Evolutionary conservation across 176 grass and related monocot genomes (phyloP), one percentile per base, ranked within the genome.

Genomic region (Carex pumila): DNA sequence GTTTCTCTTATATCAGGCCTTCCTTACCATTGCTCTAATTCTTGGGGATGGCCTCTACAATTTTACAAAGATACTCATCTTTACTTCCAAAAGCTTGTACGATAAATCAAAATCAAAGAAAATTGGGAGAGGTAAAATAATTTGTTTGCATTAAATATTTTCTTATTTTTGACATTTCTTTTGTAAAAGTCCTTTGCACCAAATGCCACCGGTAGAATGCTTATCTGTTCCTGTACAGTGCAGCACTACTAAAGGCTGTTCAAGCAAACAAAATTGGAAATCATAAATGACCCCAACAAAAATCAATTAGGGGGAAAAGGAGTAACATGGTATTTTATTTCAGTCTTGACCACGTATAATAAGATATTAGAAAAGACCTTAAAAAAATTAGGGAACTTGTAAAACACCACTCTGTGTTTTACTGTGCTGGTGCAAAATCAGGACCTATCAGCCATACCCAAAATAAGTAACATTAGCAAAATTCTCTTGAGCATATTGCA

Each of bases 21-120:
- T 99, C 86, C 87, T 99, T 59, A 93, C 93, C 72, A 99, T 99
- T 79, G 93, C 96, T 8, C 83, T 99, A 66, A 92, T 99, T 57
- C 17, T 93, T 7, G 96, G 96, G 75, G 96, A 99, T 61, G 96
- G 96, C 18, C 85, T 93, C 83, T 99, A 99, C 87, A 99, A 99
- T 90, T 95, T 99, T 53, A 30, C 86, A 8, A 99, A 99, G 73
- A 92, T 99, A 85, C 64, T 99, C 5, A 47, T 79, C 53, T 65
- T 93, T 79, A 90, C 86, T 64, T 32, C 88, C 61, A 92, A 74
- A 86, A 99, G 56, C 81, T n/a, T 95, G 79, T 89, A 79, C 34
- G 82, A 89, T 45, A 82, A 85, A 72, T 93, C 96, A 84, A 71
- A 2, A 78, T 29, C 58, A n/a, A 86, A 65, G 12, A 80, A 67